These are phyloP conservation scores for Scutellaria barbata DNA, from an alignment of 257 asterid species.

Conservation along the genomic window DNA sequence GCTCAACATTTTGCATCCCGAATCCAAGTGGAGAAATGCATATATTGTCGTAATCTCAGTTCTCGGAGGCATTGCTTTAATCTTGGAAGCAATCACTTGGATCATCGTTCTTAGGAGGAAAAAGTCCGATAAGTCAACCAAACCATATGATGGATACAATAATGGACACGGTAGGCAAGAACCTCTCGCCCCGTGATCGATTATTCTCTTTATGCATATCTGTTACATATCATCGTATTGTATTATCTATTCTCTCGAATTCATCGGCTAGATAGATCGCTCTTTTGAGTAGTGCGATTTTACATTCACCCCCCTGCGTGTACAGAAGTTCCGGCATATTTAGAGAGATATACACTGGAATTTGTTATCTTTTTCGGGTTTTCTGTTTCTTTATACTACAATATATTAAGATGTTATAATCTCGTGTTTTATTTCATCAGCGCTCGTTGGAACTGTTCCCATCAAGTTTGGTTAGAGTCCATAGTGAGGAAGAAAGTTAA, in stretches of 20 bases:
- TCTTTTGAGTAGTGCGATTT: conserved; percentile 15
- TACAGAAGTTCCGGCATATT: conserved; percentile 29
- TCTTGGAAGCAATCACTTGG: conserved; percentile 77
- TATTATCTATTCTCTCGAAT: neutral
- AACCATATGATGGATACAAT: conserved; percentile 57
- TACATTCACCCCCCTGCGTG: neutral
- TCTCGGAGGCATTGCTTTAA: conserved; percentile 58
- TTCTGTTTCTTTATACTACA: neutral
- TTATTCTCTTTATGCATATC: neutral
- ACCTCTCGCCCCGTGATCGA: conserved; percentile 40
- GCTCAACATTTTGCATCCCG: conserved; percentile 63
- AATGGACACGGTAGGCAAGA: conserved; percentile 48
- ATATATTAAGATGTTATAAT: neutral
- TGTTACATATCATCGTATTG: neutral
- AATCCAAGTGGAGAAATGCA: conserved; percentile 64
- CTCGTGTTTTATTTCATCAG: neutral
- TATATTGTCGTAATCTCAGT: conserved; percentile 51
- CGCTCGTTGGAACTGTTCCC: neutral
- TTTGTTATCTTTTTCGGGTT: conserved; percentile 2
- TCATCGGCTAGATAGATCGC: neutral
- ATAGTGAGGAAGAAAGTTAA: neutral
- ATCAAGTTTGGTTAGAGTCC: conserved; percentile 4
- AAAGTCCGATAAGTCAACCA: conserved; percentile 53
- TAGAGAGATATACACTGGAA: conserved; percentile 15
- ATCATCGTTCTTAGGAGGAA: conserved; percentile 58